phyloP scores from a whole-genome alignment of 2,329 filamentous ascomycete genomes.

The Lasiodiplodia sp. region DNA sequence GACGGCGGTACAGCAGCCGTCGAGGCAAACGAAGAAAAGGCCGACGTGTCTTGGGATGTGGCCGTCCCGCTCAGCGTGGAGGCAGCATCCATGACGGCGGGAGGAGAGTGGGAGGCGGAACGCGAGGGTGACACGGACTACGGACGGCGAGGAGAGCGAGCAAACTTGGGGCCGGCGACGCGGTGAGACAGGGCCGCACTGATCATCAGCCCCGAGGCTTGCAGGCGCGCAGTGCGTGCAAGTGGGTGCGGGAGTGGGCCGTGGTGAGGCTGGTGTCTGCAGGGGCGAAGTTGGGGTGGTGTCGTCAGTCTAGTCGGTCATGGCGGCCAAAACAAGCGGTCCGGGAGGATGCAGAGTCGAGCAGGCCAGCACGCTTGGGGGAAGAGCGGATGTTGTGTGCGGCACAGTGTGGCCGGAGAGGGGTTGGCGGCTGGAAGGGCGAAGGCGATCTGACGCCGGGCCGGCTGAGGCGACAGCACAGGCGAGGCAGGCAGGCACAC shows the following conservation, averaged over 20 bases:
- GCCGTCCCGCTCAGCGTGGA: slow-evolving; percentile 29
- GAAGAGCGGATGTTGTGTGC: slow-evolving; percentile 13
- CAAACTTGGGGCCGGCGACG: slow-evolving; percentile 30
- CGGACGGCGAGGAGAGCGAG: slow-evolving; percentile 29
- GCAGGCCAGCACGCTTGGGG: slow-evolving; percentile 14
- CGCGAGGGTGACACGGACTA: slow-evolving; percentile 36
- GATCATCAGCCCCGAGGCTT: slow-evolving; percentile 27
- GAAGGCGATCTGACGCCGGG: not conserved
- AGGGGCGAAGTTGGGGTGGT: slow-evolving; percentile 17
- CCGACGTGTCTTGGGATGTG: slow-evolving; percentile 22
- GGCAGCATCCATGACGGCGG: slow-evolving; percentile 30
- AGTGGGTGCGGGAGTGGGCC: slow-evolving; percentile 11
- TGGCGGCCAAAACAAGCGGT: slow-evolving; percentile 6
- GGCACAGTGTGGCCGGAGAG: slow-evolving; percentile 18
- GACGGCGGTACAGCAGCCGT: slow-evolving; percentile 17
- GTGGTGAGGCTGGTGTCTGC: slow-evolving; percentile 16
- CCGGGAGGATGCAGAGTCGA: not conserved
- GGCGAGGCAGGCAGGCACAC: slow-evolving; percentile 14
- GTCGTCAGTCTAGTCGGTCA: slow-evolving; percentile 23
- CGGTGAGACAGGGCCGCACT: slow-evolving; percentile 30
- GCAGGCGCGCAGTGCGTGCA: slow-evolving; percentile 23
- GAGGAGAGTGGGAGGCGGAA: slow-evolving; percentile 33
- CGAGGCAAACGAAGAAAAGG: slow-evolving; percentile 28
- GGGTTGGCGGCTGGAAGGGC: slow-evolving; percentile 24
- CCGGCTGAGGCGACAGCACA: slow-evolving; percentile 20